Evolutionary conservation across 805 yeast species (phyloP).

Genomic region (Spathaspora sp.): DNA sequence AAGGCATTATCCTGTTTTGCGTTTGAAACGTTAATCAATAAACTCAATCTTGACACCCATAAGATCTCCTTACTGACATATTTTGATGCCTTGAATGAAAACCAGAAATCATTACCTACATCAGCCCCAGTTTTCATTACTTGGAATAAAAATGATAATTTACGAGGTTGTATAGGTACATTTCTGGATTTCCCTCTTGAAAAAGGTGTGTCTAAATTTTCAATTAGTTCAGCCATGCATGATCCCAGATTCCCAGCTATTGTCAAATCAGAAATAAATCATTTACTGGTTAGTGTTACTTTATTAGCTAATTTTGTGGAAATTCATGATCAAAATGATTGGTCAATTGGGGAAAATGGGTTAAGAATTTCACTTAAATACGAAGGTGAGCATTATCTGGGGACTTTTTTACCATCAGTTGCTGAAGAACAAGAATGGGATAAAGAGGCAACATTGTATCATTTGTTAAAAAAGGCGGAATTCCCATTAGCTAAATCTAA

Average conservation of each 20-base stretch:
- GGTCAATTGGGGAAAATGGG: conserved; percentile 86
- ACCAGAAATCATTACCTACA: conserved; percentile 12
- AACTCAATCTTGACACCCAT: conserved; percentile 15
- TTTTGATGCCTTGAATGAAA: conserved; percentile 11
- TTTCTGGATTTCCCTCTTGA: conserved; percentile 55
- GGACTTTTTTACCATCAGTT: conserved; percentile 90
- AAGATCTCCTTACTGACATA: conserved; percentile 12
- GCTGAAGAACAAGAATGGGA: conserved; percentile 86
- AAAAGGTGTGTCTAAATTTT: conserved; percentile 57
- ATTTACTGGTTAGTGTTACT: conserved; percentile 60
- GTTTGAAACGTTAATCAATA: conserved; percentile 27
- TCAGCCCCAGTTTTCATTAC: conserved; percentile 77
- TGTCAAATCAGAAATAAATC: conserved; percentile 43
- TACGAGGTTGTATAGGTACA: conserved; percentile 95
- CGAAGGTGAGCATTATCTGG: conserved; percentile 43
- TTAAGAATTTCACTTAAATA: conserved; percentile 53
- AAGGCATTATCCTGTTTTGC: conserved; percentile 36
- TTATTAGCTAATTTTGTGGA: conserved; percentile 55
- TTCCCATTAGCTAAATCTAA: conserved; percentile 12
- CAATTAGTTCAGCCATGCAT: conserved; percentile 62
- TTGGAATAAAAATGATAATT: conserved; percentile 57
- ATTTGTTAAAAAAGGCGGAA: conserved; percentile 76
- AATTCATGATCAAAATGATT: conserved; percentile 54
- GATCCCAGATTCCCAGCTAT: conserved; percentile 80
- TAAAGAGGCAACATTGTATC: conserved; percentile 62